Percentiles rank a stretch among this genome's conserved stretches.
These are phyloP conservation scores for Colletotrichum karsti DNA, from an alignment of 2,329 filamentous ascomycete genomes.

Conservation along the genomic window DNA sequence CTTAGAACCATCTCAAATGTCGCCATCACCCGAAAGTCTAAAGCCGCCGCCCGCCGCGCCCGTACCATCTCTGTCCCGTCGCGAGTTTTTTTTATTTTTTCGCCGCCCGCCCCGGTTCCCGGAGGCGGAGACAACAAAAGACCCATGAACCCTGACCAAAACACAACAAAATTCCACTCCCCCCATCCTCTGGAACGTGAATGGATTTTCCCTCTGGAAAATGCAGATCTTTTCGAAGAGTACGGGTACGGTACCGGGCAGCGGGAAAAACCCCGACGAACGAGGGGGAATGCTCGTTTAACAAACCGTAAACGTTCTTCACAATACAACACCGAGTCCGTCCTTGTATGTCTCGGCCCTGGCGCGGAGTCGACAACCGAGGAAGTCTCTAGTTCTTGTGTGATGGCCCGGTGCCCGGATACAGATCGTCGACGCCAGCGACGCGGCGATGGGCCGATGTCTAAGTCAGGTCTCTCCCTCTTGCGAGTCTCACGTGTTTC, in stretches of 20 bases:
- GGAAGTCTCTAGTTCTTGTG: not conserved
- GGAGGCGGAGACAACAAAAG: not conserved
- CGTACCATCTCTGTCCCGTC: too few species aligned
- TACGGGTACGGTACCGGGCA: too few species aligned
- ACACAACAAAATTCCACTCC: not conserved
- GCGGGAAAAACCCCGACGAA: too few species aligned
- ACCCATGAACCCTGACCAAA: slow-evolving; percentile 22
- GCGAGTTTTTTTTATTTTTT: too few species aligned
- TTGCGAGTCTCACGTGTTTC: not conserved
- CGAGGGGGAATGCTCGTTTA: too few species aligned
- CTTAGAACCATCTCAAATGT: not conserved
- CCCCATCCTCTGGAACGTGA: not conserved
- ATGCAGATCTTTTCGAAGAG: not conserved
- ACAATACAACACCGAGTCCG: not conserved
- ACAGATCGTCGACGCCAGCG: slow-evolving; percentile 14
- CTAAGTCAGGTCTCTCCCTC: not conserved
- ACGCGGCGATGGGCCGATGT: slow-evolving; percentile 17
- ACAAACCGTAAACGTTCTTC: too few species aligned
- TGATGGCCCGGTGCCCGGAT: slow-evolving; percentile 4
- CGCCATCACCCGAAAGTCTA: slow-evolving; percentile 2
- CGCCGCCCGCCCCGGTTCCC: too few species aligned
- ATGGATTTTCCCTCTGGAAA: not conserved
- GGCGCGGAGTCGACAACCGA: not conserved
- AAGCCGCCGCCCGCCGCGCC: too few species aligned
- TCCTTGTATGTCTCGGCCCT: slow-evolving; percentile 3